A percentile compares a stretch with the other conserved stretches of the same genome.
Evolutionary conservation across 768 basidiomycete species (phyloP).

Genomic region (Cyathus striatus): DNA sequence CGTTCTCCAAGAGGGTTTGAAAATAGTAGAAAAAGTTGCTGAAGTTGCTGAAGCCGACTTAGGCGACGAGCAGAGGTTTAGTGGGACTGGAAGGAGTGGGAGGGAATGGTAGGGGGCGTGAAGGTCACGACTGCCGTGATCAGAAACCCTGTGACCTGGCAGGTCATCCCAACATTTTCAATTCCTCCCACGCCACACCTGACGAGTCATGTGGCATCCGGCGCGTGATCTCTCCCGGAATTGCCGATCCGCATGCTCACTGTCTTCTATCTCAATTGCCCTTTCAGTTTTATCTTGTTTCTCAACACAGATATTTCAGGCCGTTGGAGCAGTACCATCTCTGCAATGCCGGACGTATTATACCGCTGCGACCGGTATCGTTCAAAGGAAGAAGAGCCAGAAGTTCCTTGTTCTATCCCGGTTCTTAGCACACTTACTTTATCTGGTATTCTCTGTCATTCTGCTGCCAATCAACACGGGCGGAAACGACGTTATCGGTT

Average conservation of each 20-base stretch:
- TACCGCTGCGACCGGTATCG: no score
- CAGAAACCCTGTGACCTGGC: constrained; percentile 36
- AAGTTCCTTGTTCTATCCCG: no score
- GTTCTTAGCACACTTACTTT: no score
- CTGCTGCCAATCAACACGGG: no score
- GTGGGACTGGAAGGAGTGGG: no score
- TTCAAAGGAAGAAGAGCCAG: no score
- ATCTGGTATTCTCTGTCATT: no score
- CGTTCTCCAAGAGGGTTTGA: neutral
- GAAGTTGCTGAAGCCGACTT: constrained; percentile 8
- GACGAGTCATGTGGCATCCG: constrained; percentile 6
- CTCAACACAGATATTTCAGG: no score
- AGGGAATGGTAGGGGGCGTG: constrained; percentile 29
- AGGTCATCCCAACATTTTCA: constrained; percentile 26
- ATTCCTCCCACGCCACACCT: constrained; percentile 25
- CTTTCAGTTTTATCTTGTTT: neutral
- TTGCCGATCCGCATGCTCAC: neutral
- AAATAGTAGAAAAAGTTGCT: neutral
- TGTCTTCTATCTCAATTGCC: neutral
- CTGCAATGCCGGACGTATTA: no score
- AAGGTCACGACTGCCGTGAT: constrained; percentile 37
- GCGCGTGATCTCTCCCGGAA: neutral
- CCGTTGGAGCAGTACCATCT: no score
- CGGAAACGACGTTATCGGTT: no score
- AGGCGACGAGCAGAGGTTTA: constrained; percentile 16